A percentile compares a stretch with the other conserved stretches of the same genome.
phyloP scores from a whole-genome alignment of 495 filamentous ascomycete species.

The Trichoderma erinaceum region DNA sequence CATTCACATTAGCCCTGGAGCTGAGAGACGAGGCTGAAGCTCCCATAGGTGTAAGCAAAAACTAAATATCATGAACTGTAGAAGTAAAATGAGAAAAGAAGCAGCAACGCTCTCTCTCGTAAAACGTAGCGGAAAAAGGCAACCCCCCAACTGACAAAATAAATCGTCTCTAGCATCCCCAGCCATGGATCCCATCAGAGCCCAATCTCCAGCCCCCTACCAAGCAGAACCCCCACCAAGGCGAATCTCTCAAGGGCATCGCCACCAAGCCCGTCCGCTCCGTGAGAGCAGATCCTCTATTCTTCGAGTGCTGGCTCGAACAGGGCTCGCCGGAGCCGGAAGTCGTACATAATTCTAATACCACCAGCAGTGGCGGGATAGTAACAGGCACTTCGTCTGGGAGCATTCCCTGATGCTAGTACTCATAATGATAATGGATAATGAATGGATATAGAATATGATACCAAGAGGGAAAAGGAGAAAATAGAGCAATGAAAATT shows the following conservation, averaged over 20 bases:
- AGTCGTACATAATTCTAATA: background rate
- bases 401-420: background rate
- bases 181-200: slow-evolving; percentile 60
- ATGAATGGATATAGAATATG: too few relatives aligned
- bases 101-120: too few relatives aligned
- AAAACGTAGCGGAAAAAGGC: background rate
- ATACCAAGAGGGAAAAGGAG: too few relatives aligned
- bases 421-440: background rate
- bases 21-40: slow-evolving; percentile 64
- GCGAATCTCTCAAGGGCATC: slow-evolving; percentile 38
- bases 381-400: background rate
- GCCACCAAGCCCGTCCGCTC: slow-evolving; percentile 50
- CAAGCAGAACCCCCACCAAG: slow-evolving; percentile 27
- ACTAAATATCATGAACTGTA: background rate
- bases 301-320: slow-evolving; percentile 66
- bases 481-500: too few relatives aligned
- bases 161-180: slow-evolving; percentile 42
- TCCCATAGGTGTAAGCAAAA: slow-evolving; percentile 57
- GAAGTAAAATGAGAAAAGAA: too few relatives aligned
- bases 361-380: background rate
- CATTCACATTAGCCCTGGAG: slow-evolving; percentile 84
- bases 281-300: slow-evolving; percentile 57
- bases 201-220: slow-evolving; percentile 41
- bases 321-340: slow-evolving; percentile 31
- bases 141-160: background rate